phyloP scores from a whole-genome alignment of 192 early-diverging fungal species.

The Coemansia sp. region DNA sequence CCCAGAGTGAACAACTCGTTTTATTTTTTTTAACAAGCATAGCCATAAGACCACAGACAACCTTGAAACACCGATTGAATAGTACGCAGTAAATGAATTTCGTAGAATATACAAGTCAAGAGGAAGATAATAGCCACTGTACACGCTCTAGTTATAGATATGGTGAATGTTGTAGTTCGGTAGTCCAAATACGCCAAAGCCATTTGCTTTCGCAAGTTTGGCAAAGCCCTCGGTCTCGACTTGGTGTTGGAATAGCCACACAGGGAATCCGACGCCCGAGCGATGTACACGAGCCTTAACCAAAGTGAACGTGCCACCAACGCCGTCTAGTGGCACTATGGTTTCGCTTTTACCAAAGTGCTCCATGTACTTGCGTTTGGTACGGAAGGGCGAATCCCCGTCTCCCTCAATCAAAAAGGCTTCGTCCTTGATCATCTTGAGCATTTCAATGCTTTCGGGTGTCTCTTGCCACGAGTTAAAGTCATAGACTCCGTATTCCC shows the following conservation, averaged over 20 bases:
- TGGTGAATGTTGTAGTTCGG: constrained; percentile 65
- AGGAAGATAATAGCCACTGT: neutral
- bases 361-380: constrained; percentile 48
- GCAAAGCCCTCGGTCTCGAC: constrained; percentile 77
- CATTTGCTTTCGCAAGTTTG: constrained; percentile 67
- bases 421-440: constrained; percentile 37
- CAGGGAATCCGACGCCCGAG: constrained; percentile 65
- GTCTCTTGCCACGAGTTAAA: constrained; percentile 75
- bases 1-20: too few species aligned
- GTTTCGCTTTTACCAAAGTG: constrained; percentile 42
- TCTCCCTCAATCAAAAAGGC: constrained; percentile 51
- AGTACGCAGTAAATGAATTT: too few species aligned
- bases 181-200: constrained; percentile 65
- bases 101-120: neutral
- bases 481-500: constrained; percentile 63
- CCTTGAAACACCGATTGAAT: too few species aligned
- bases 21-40: too few species aligned
- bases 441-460: constrained; percentile 51
- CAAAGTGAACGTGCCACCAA: constrained; percentile 69
- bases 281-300: constrained; percentile 69
- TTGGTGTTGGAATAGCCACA: constrained; percentile 64
- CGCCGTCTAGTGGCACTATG: constrained; percentile 64
- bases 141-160: neutral
- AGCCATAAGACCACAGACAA: too few species aligned
- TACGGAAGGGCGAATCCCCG: constrained; percentile 32